phyloP scores from a whole-genome alignment of 2,329 filamentous ascomycete genomes.

The Knufia fluminis region DNA sequence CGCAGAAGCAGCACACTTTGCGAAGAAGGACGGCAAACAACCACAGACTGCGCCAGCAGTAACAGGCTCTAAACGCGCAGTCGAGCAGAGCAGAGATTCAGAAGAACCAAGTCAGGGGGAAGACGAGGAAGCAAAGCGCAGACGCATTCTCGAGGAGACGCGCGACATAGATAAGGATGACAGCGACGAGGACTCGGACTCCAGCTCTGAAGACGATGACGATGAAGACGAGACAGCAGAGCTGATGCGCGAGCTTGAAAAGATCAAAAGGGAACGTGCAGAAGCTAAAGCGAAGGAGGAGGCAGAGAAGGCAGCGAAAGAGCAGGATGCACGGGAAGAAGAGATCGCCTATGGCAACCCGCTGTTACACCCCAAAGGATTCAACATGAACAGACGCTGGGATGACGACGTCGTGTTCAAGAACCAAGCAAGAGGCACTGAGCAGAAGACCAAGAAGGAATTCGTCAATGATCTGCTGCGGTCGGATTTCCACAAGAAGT shows the following conservation, averaged over 20 bases:
- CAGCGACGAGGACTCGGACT: constrained; percentile 49
- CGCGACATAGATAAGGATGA: constrained; percentile 73
- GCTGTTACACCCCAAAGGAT: constrained; percentile 77
- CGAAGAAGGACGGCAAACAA: constrained; percentile 65
- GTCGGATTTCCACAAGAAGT: constrained; percentile 95
- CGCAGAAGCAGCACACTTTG: constrained; percentile 78
- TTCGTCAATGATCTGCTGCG: constrained; percentile 94
- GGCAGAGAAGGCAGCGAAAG: constrained; percentile 66
- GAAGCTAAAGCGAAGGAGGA: constrained; percentile 76
- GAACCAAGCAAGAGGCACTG: constrained; percentile 91
- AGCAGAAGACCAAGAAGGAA: constrained; percentile 83
- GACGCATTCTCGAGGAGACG: constrained; percentile 79
- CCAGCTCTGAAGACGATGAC: constrained; percentile 56
- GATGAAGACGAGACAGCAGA: constrained; percentile 78
- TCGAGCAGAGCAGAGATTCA: constrained; percentile 39
- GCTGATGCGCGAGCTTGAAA: constrained; percentile 83
- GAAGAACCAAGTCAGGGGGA: constrained; percentile 31
- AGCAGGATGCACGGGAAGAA: constrained; percentile 72
- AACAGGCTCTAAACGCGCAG: constrained; percentile 51
- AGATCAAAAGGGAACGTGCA: constrained; percentile 78
- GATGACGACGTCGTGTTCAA: constrained; percentile 99
- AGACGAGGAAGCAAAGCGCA: constrained; percentile 62
- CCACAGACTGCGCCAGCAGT: constrained; percentile 29
- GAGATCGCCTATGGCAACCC: constrained; percentile 92
- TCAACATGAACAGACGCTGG: constrained; percentile 79